phyloP scores from a whole-genome alignment of 2,329 filamentous ascomycete genomes.

The Massarina eburnea region DNA sequence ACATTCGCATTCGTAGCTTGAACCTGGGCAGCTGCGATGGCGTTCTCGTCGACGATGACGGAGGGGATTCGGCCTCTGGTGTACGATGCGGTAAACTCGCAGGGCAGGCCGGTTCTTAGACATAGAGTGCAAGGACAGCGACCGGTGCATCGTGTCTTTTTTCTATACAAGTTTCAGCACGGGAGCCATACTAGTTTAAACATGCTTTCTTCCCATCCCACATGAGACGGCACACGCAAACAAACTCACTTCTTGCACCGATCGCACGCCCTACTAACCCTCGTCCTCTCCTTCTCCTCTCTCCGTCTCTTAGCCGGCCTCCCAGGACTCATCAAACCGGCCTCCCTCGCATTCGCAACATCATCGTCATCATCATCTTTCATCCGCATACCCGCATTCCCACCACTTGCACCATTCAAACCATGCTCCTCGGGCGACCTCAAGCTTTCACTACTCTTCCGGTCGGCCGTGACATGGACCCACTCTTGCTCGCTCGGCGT shows the following conservation, averaged over 20 bases:
- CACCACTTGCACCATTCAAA: neutral
- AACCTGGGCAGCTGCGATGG: constrained; percentile 22
- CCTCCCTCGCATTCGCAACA: no score
- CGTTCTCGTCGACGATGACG: constrained; percentile 39
- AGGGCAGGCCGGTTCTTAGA: constrained; percentile 37
- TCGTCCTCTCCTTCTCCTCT: constrained; percentile 41
- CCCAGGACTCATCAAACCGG: constrained; percentile 17
- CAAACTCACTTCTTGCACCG: constrained; percentile 50
- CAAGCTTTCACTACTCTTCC: neutral
- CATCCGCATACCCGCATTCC: neutral
- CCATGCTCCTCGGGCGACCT: neutral
- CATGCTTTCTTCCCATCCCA: neutral
- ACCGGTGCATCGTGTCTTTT: constrained; percentile 42
- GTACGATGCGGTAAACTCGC: constrained; percentile 55
- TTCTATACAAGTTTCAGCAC: constrained; percentile 19
- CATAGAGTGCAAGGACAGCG: constrained; percentile 40
- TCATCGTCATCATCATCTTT: constrained; percentile 7
- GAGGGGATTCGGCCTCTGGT: constrained; percentile 50
- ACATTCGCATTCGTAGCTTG: no score
- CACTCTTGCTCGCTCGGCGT: constrained; percentile 5
- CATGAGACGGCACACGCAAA: neutral
- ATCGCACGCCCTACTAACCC: constrained; percentile 53
- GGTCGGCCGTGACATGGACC: constrained; percentile 15
- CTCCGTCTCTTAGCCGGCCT: constrained; percentile 35
- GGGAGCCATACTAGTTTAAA: no score